Evolutionary conservation across 257 asterid species (phyloP).

Genomic region (Coffea eugenioides): DNA sequence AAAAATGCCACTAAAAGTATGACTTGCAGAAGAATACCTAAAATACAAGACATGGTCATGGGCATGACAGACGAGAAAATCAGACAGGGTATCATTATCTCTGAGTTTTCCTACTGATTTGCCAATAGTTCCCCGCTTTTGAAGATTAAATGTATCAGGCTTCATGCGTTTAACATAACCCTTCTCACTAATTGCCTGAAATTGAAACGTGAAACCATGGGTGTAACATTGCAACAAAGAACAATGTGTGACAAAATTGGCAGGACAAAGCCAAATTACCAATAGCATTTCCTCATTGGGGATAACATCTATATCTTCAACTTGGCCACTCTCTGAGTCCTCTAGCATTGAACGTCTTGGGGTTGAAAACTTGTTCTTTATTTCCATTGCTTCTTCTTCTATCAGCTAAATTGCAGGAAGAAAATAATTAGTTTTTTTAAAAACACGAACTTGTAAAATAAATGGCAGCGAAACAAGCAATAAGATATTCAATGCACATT

Average conservation of each 20-base stretch:
- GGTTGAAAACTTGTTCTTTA: conserved; percentile 77
- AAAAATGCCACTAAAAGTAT: not conserved
- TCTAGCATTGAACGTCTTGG: conserved; percentile 90
- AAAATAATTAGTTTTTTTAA: not conserved
- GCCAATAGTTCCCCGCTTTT: conserved; percentile 92
- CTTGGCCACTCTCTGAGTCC: conserved; percentile 73
- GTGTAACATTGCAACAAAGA: not conserved
- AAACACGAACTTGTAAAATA: not conserved
- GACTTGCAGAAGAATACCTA: conserved; percentile 52
- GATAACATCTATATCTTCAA: conserved; percentile 90
- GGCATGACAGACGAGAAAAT: conserved; percentile 89
- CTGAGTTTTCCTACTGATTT: conserved; percentile 95
- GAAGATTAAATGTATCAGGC: conserved; percentile 93
- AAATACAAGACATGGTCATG: conserved; percentile 91
- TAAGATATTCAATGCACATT: conserved; percentile 12
- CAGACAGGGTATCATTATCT: conserved; percentile 90
- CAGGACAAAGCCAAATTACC: conserved; percentile 41
- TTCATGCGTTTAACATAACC: conserved; percentile 96
- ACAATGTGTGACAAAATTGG: not conserved
- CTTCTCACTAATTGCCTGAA: conserved; percentile 94
- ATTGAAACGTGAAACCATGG: conserved; percentile 10
- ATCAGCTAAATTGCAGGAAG: conserved; percentile 47
- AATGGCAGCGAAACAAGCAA: not conserved
- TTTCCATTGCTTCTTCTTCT: conserved; percentile 82
- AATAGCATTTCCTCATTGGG: conserved; percentile 93